Evolutionary conservation across 352 stramenopile genomes (phyloP), one percentile per base, ranked within the genome.

Genomic region (Blastocystis hominis): DNA sequence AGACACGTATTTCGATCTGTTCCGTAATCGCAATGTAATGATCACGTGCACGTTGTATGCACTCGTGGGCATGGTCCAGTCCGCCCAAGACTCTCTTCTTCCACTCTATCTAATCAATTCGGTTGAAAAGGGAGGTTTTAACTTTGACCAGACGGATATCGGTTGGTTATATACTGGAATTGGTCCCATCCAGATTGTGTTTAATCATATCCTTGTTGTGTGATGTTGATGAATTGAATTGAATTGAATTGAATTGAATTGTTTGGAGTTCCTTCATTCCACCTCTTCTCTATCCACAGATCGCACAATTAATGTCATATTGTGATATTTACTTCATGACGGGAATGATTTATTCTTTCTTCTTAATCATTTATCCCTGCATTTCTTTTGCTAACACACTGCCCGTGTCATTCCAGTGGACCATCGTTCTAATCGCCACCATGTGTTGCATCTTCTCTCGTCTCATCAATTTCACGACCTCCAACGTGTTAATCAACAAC

Each of bases 401-500:
- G 10, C 40, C 70, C 70, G 47, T 80, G 1, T 70, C 72, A 54
- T 36, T 86, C 20, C 76, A 68, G 40, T 87, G 77, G 77, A 36
- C 38, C 24, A 24, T 75, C 44, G 63, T 87, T 2, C 30, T 87
- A 10, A 53, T 56, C 54, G 34, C 66, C 10, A 66, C 44, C 36
- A 77, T 64, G 63, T 55, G 7, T 0, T 47, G 54, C 77, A 78
- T 87, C 55, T 46, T 75, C 44, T 40, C 63, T 13, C 56, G 56
- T 24, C 61, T 78, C 38, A 76, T 75, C 66, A 87, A 78, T 44
- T 78, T 75, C 63, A 87, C 77, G 5, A 53, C 55, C 53, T 69
- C 34, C 20, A 87, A 55, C 20, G 77, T 87, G 2, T 36, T 87
- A 10, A 87, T 87, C 40, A 87, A 61, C 47, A 87, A 87, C 66